Percentiles rank a stretch among this genome's conserved stretches.
phyloP scores from a whole-genome alignment of 1,284 basidiomycete species.

The Ustilago curta region DNA sequence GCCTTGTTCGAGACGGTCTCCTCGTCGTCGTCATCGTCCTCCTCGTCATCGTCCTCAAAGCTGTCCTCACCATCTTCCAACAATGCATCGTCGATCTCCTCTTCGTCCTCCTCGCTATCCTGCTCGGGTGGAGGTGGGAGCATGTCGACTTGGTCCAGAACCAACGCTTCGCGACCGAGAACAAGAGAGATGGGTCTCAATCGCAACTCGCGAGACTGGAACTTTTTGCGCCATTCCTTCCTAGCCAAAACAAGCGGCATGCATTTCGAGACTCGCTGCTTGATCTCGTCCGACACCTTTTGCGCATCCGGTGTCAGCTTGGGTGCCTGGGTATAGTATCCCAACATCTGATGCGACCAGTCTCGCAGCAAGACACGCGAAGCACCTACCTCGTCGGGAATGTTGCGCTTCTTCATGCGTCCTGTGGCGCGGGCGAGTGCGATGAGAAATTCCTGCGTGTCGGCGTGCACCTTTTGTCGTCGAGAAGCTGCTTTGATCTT shows the following conservation, averaged over 20 bases:
- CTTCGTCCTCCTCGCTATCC: constrained; percentile 56
- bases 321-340: constrained; percentile 62
- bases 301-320: constrained; percentile 43
- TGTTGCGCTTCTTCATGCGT: constrained; percentile 57
- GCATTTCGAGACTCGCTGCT: constrained; percentile 24
- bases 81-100: constrained; percentile 51
- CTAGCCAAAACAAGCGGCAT: constrained; percentile 42
- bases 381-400: constrained; percentile 62
- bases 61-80: constrained; percentile 41
- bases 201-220: constrained; percentile 55
- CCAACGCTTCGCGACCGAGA: constrained; percentile 49
- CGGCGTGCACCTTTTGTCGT: constrained; percentile 57
- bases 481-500: constrained; percentile 34
- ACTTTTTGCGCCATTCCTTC: constrained; percentile 57
- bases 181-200: constrained; percentile 46
- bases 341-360: constrained; percentile 62
- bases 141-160: constrained; percentile 45
- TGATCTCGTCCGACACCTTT: constrained; percentile 27
- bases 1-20: constrained; percentile 20
- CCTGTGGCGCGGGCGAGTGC: constrained; percentile 60
- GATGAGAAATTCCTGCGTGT: constrained; percentile 65
- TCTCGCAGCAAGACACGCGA: constrained; percentile 62
- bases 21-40: constrained; percentile 45
- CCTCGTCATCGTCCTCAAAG: constrained; percentile 36
- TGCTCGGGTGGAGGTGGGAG: constrained; percentile 49